phyloP scores from a whole-genome alignment of 306 rosid genomes.

The Dalbergia oliveri region DNA sequence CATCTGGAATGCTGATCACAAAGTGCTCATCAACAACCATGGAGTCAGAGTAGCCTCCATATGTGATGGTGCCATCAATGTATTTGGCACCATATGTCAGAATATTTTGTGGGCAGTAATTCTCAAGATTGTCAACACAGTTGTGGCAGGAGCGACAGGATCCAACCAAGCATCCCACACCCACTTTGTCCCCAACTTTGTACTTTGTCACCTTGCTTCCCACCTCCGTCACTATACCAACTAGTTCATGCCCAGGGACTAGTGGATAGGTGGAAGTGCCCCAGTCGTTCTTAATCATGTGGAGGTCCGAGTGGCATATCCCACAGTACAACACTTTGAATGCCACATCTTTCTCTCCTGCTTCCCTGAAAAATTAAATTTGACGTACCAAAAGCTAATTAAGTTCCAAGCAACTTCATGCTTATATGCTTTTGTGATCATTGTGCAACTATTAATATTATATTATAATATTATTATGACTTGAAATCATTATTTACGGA shows the following conservation, averaged over 20 bases:
- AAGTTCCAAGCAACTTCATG: neutral
- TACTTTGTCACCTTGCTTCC: conserved; percentile 60
- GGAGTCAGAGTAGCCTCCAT: conserved; percentile 63
- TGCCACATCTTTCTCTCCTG: conserved; percentile 54
- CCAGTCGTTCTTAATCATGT: conserved; percentile 57
- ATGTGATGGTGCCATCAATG: conserved; percentile 54
- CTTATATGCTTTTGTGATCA: neutral
- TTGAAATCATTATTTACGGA: neutral
- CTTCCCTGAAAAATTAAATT: conserved; percentile 43
- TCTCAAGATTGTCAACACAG: conserved; percentile 56
- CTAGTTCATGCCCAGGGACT: conserved; percentile 69
- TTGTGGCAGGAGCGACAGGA: conserved; percentile 59
- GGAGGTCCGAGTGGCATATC: conserved; percentile 66
- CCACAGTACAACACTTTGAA: conserved; percentile 65
- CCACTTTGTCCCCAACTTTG: conserved; percentile 67
- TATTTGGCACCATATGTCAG: conserved; percentile 39
- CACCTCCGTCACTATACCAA: conserved; percentile 62
- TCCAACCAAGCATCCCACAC: conserved; percentile 64
- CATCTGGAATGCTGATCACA: conserved; percentile 51
- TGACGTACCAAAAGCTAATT: neutral
- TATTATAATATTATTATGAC: neutral
- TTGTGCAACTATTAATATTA: neutral
- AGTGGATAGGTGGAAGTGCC: conserved; percentile 48
- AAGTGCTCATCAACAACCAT: conserved; percentile 60
- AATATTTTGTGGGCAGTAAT: conserved; percentile 50